Percentiles rank a stretch among this genome's conserved stretches.
These are phyloP conservation scores for Ramaria rubella DNA, from an alignment of 768 basidiomycete genomes.

Conservation along the genomic window DNA sequence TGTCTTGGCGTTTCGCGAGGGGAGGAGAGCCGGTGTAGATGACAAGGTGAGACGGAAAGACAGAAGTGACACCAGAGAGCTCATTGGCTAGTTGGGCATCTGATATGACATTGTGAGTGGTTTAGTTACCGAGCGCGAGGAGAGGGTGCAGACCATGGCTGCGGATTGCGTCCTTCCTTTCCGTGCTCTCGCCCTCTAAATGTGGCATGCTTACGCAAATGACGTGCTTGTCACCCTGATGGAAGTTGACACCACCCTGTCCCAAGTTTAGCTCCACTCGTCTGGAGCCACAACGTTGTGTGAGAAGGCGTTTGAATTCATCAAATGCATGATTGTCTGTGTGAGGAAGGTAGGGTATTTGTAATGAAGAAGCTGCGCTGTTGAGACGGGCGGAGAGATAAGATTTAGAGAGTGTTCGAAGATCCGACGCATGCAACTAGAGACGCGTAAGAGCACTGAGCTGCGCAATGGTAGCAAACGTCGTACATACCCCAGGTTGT, in stretches of 20 bases:
- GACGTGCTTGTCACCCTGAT: conserved; percentile 44
- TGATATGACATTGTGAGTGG: conserved; percentile 20
- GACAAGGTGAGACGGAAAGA: conserved; percentile 57
- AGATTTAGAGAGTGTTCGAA: conserved; percentile 52
- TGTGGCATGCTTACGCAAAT: conserved; percentile 50
- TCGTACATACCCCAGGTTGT: conserved; percentile 59
- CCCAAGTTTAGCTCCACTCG: conserved; percentile 27
- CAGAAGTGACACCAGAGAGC: conserved; percentile 41
- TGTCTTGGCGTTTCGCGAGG: conserved; percentile 25
- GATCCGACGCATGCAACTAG: conserved; percentile 73
- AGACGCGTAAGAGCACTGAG: conserved; percentile 3
- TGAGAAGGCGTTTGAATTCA: conserved; percentile 37
- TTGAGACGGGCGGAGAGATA: conserved; percentile 42
- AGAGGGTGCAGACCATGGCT: conserved; percentile 41
- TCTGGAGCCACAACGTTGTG: conserved; percentile 48
- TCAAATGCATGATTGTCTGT: conserved; percentile 27
- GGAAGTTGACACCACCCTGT: conserved; percentile 29
- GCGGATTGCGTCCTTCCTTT: conserved; percentile 43
- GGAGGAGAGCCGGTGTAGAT: conserved; percentile 52
- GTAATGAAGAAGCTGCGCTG: conserved; percentile 47
- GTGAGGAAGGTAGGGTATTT: conserved; percentile 51
- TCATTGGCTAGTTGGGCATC: conserved; percentile 41
- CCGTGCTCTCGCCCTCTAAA: conserved; percentile 34
- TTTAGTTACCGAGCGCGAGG: too few species aligned
- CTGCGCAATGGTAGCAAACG: not conserved